phyloP scores from a whole-genome alignment of 1,139 yeast species.

The Protomyces arabidopsidicola region DNA sequence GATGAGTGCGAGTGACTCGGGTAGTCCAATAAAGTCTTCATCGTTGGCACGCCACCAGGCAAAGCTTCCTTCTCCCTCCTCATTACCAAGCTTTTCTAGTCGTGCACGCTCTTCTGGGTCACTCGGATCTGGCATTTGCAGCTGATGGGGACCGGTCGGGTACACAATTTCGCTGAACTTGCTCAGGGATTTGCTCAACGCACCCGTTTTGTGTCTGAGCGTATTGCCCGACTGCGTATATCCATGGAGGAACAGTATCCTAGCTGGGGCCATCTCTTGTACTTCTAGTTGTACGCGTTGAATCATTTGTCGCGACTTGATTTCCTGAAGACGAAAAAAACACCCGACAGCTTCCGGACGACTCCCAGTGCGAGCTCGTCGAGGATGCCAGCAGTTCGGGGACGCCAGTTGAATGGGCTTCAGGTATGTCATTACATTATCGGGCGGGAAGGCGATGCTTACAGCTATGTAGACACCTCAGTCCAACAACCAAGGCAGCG shows the following conservation, averaged over 20 bases:
- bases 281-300: too few relatives aligned
- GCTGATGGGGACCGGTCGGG: slow-evolving; percentile 11
- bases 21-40: slow-evolving; percentile 14
- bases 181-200: slow-evolving; percentile 16
- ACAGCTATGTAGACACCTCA: too few relatives aligned
- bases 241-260: slow-evolving; percentile 22
- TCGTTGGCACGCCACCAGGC: slow-evolving; percentile 27
- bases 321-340: too few relatives aligned
- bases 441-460: too few relatives aligned
- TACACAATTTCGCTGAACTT: slow-evolving; percentile 15
- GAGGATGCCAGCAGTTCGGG: not conserved
- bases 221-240: slow-evolving; percentile 27
- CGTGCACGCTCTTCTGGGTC: slow-evolving; percentile 24
- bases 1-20: slow-evolving; percentile 7
- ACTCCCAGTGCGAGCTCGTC: too few relatives aligned
- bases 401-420: not conserved
- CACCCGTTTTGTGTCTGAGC: slow-evolving; percentile 24
- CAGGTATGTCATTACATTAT: not conserved
- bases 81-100: slow-evolving; percentile 25
- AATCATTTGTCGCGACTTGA: too few relatives aligned
- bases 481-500: not conserved
- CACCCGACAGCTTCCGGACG: too few relatives aligned
- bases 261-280: not conserved
- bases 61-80: slow-evolving; percentile 22
- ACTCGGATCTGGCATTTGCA: slow-evolving; percentile 21